Evolutionary conservation across 306 rosid species (phyloP), one percentile per base, ranked within the genome.

Genomic region (Fragaria iinumae): DNA sequence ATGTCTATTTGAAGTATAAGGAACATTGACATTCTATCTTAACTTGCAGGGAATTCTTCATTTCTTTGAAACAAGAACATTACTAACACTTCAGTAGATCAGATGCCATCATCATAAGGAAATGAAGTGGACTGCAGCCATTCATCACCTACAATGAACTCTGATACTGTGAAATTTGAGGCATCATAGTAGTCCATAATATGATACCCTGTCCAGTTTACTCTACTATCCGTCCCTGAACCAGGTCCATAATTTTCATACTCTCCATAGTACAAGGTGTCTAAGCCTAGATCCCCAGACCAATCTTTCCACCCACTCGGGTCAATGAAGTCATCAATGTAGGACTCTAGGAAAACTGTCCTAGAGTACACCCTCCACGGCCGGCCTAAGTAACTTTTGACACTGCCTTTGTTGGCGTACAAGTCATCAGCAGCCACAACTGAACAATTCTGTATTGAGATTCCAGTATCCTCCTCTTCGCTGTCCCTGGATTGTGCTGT

Each of bases 81-180:
- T 56, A 69, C 57, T 70, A 16, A 47, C 29, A 41, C 41, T 63
- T 41, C 7, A 8, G 25, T 43, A 18, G 16, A 57, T 79, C 86
- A 90, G 43, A 39, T 86, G 68, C 88, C 93, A 16, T 80, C 87
- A 39, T 92, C 92, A 69, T 87, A 90, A 66, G 97, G 97, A 52
- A 92, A 84, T 0, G 97, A 90, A 77, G 93, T 92, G 77, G 91
- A 89, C 41, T 80, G 80, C 71, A 92, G 82, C 97, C 97, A 92
- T 6, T 81, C 85, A 81, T 86, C 86, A 50, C 96, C 96, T 25
- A 72, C 45, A 53, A 92, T 88, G 34, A 92, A 79, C 85, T 84
- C 85, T 0, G 90, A 73, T 63, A 87, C 93, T 1, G 96, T 71
- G 75, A 90, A 92, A 23, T 84, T 86, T 48, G 73, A 80, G 8